A percentile compares a stretch with the other conserved stretches of the same genome.
Conservation (phyloP, 106 monocot species). For the Platanthera guangdongensis region DNA sequence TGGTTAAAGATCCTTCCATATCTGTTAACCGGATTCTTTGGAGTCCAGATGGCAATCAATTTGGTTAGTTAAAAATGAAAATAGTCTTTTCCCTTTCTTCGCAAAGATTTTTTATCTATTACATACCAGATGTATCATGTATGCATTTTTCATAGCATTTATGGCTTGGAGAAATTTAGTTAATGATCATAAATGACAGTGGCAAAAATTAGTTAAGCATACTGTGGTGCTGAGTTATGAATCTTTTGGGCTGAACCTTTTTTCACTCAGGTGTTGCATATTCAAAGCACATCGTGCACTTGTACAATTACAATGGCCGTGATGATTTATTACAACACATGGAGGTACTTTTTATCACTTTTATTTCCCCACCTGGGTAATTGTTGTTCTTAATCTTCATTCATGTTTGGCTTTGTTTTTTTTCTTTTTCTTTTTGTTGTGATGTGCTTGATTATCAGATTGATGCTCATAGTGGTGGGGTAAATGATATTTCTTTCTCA, state of each 20-base stretch:
- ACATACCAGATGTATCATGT: neutral
- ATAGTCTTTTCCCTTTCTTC: neutral
- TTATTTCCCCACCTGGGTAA: neutral
- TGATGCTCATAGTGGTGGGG: slow-evolving; percentile 80
- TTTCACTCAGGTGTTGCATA: slow-evolving; percentile 34
- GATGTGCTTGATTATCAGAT: slow-evolving; percentile 26
- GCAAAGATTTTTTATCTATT: neutral
- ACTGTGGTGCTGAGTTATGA: neutral
- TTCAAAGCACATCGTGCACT: slow-evolving; percentile 57
- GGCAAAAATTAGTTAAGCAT: neutral
- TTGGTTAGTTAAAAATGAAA: slow-evolving; percentile 26
- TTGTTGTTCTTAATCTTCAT: neutral
- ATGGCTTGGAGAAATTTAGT: neutral
- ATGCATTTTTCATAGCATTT: neutral
- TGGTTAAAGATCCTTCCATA: slow-evolving; percentile 28
- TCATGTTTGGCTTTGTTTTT: neutral
- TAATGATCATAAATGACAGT: neutral
- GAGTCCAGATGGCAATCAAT: slow-evolving; percentile 32
- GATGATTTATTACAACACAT: slow-evolving; percentile 26
- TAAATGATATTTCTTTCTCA: slow-evolving; percentile 80
- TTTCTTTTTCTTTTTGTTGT: neutral
- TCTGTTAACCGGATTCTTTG: slow-evolving; percentile 42
- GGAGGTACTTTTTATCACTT: slow-evolving; percentile 32
- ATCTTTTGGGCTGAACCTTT: neutral
- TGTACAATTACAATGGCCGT: slow-evolving; percentile 36